Conservation (phyloP, 2,329 filamentous ascomycete genomes). For the Trichoderma sp. region DNA sequence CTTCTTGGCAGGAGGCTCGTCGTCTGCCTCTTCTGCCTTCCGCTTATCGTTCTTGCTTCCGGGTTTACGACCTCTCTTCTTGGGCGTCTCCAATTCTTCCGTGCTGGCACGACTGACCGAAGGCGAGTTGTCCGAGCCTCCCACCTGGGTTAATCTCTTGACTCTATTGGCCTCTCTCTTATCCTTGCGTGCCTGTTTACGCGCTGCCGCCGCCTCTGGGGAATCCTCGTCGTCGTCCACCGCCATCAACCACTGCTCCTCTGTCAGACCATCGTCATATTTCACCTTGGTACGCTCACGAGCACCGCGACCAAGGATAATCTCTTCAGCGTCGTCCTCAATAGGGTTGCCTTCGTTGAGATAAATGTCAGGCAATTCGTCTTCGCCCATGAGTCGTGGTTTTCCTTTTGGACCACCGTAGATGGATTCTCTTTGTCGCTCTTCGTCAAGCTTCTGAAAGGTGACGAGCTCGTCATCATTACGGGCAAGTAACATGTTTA, state of each 20-base stretch:
- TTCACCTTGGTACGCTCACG: slow-evolving; percentile 92
- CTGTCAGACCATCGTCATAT: slow-evolving; percentile 96
- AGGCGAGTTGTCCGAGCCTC: slow-evolving; percentile 68
- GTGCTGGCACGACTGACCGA: slow-evolving; percentile 79
- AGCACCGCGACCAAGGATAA: slow-evolving; percentile 80
- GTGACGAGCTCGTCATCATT: slow-evolving; percentile 75
- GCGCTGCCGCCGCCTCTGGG: slow-evolving; percentile 87
- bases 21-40: slow-evolving; percentile 79
- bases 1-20: slow-evolving; percentile 78
- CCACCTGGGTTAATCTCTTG: slow-evolving; percentile 51
- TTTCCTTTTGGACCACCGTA: slow-evolving; percentile 75
- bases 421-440: slow-evolving; percentile 64
- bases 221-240: slow-evolving; percentile 96
- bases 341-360: slow-evolving; percentile 82
- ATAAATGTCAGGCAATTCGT: slow-evolving; percentile 92
- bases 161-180: slow-evolving; percentile 77
- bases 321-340: slow-evolving; percentile 76
- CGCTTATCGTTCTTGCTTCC: slow-evolving; percentile 78
- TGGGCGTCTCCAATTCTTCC: slow-evolving; percentile 74
- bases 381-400: slow-evolving; percentile 82
- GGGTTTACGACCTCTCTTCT: slow-evolving; percentile 85
- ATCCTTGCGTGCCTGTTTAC: slow-evolving; percentile 84
- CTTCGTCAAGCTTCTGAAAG: slow-evolving; percentile 84
- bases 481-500: slow-evolving; percentile 92
- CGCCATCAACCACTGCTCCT: slow-evolving; percentile 98